phyloP scores from a whole-genome alignment of 495 filamentous ascomycete genomes.

The Hypoxylon fragiforme region DNA sequence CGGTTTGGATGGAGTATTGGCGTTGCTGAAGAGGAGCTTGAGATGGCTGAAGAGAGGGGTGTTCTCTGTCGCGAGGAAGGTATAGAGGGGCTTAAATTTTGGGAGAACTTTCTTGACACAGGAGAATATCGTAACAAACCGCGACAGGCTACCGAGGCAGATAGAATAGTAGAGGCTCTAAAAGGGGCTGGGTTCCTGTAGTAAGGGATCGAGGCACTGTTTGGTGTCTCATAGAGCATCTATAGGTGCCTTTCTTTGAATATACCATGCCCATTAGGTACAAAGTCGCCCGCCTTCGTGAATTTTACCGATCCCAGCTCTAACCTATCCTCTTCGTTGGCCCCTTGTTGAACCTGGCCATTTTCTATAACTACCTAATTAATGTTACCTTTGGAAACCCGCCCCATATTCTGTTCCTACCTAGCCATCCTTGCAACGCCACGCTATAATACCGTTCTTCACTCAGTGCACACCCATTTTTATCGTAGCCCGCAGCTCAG shows the following conservation, averaged over 20 bases:
- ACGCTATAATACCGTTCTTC: background rate
- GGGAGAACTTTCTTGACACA: conserved; percentile 68
- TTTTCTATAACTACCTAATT: too few species aligned
- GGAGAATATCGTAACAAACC: conserved; percentile 39
- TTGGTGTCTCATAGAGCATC: background rate
- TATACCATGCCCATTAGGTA: conserved; percentile 2
- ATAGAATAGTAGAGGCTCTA: conserved; percentile 38
- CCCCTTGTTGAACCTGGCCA: too few species aligned
- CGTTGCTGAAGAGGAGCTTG: conserved; percentile 92
- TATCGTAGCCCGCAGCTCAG: background rate
- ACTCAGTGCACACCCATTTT: background rate
- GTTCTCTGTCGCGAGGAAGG: conserved; percentile 81
- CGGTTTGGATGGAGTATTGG: conserved; percentile 97
- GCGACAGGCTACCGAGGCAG: conserved; percentile 17
- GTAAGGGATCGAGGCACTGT: conserved; percentile 12
- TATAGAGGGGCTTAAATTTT: conserved; percentile 79
- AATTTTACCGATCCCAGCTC: too few species aligned
- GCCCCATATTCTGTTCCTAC: too few species aligned
- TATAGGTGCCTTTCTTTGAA: background rate
- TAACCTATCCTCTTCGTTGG: too few species aligned
- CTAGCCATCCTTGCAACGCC: conserved; percentile 13
- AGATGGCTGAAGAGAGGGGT: conserved; percentile 93
- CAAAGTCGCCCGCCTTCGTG: too few species aligned
- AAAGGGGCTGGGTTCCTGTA: conserved; percentile 45
- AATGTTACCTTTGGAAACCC: too few species aligned